Evolutionary conservation across 441 rosid genomes (phyloP).

Genomic region (Rhodomyrtus psidioides): DNA sequence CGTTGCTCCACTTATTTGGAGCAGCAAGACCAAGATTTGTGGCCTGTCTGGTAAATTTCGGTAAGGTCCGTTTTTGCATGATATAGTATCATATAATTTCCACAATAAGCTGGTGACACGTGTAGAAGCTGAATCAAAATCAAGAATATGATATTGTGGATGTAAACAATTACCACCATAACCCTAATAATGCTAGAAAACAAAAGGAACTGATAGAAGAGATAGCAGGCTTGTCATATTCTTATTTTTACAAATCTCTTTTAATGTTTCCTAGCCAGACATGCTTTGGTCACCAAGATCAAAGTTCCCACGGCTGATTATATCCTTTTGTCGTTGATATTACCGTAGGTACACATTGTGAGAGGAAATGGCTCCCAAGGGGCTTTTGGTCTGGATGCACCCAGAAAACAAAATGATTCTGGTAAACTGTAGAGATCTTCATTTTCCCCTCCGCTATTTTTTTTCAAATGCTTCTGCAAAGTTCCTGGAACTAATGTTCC

Average conservation of each 20-base stretch:
- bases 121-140: neutral
- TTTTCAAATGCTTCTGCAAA: neutral
- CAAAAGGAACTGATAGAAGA: neutral
- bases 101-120: neutral
- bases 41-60: neutral
- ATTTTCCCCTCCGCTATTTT: neutral
- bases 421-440: conserved; percentile 6
- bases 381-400: conserved; percentile 8
- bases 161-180: neutral
- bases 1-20: neutral
- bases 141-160: neutral
- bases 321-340: neutral
- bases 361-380: neutral
- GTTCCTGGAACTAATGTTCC: neutral
- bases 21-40: neutral
- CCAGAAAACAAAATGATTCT: conserved; percentile 14
- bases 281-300: neutral
- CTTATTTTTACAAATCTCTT: neutral
- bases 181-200: neutral
- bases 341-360: conserved; percentile 7
- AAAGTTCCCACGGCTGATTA: neutral
- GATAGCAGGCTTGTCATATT: neutral
- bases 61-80: neutral
- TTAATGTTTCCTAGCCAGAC: neutral
- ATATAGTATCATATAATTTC: neutral